Evolutionary conservation across 257 asterid species (phyloP).

Genomic region (Solanum medicagineum): DNA sequence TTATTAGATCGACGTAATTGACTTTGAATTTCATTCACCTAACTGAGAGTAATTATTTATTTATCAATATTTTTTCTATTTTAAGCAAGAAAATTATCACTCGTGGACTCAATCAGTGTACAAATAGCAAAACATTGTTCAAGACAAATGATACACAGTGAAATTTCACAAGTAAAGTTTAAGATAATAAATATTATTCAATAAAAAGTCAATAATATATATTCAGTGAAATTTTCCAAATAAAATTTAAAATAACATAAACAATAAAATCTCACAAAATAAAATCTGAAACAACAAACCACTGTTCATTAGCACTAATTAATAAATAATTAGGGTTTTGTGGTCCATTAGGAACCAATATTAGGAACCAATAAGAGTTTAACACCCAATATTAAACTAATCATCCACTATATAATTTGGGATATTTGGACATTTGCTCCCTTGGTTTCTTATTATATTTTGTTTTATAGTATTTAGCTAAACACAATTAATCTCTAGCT

Average conservation of each 20-base stretch:
- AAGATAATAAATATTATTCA: no score
- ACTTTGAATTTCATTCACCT: background rate
- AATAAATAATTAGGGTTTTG: background rate
- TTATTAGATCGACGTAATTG: background rate
- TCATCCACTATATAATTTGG: background rate
- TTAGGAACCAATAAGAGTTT: background rate
- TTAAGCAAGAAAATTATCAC: background rate
- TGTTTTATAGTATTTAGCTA: background rate
- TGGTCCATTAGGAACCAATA: background rate
- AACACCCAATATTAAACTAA: background rate
- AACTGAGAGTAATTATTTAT: background rate
- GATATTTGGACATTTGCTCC: background rate
- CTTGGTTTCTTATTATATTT: background rate
- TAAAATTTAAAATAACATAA: background rate
- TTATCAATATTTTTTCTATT: background rate
- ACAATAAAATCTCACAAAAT: background rate
- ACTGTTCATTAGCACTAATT: background rate
- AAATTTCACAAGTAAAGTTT: background rate
- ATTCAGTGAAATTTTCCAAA: background rate
- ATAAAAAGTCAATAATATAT: background rate
- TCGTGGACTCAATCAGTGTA: background rate
- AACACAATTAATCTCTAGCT: background rate
- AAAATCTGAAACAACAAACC: background rate
- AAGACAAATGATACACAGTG: background rate
- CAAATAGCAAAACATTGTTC: background rate